Conservation (phyloP, 139 green algal species). For the Chlamydomonas sp. region DNA sequence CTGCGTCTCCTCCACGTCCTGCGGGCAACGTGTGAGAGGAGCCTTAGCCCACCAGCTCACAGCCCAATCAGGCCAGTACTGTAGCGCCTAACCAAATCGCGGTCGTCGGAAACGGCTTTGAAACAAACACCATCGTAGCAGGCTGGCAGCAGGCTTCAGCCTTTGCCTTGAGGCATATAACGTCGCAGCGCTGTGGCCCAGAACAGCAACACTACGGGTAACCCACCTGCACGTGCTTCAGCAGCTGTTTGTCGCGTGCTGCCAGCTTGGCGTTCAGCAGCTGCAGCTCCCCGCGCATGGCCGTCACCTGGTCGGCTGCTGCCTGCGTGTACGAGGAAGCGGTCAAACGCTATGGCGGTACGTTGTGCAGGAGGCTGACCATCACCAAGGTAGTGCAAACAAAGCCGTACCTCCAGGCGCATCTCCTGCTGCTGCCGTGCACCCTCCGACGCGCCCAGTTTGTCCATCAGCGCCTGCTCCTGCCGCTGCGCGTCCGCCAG, state of each 20-base stretch:
- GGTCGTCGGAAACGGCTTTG: too few relatives aligned
- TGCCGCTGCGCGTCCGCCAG: conserved; percentile 26
- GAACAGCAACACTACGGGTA: not conserved
- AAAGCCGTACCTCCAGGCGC: conserved; percentile 37
- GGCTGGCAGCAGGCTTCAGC: too few relatives aligned
- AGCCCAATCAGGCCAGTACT: too few relatives aligned
- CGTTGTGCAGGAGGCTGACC: too few relatives aligned
- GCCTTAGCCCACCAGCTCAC: not conserved
- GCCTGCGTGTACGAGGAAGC: not conserved
- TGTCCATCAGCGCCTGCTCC: not conserved
- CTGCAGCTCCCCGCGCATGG: conserved; percentile 50
- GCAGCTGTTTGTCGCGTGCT: conserved; percentile 43
- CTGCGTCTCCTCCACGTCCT: conserved; percentile 45
- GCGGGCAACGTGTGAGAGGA: not conserved
- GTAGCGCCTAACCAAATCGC: too few relatives aligned
- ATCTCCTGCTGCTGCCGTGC: conserved; percentile 40
- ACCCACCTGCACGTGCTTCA: conserved; percentile 47
- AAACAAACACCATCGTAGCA: too few relatives aligned
- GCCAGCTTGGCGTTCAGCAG: conserved; percentile 31
- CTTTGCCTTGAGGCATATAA: too few relatives aligned
- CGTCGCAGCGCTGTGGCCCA: too few relatives aligned
- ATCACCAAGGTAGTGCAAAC: too few relatives aligned
- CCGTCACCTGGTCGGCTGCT: conserved; percentile 13
- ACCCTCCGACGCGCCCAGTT: conserved; percentile 19
- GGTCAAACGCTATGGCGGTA: too few relatives aligned